Percentiles rank a stretch among this genome's conserved stretches.
Evolutionary conservation across 2,329 filamentous ascomycete genomes (phyloP).

Genomic region (Fusarium anguioides): DNA sequence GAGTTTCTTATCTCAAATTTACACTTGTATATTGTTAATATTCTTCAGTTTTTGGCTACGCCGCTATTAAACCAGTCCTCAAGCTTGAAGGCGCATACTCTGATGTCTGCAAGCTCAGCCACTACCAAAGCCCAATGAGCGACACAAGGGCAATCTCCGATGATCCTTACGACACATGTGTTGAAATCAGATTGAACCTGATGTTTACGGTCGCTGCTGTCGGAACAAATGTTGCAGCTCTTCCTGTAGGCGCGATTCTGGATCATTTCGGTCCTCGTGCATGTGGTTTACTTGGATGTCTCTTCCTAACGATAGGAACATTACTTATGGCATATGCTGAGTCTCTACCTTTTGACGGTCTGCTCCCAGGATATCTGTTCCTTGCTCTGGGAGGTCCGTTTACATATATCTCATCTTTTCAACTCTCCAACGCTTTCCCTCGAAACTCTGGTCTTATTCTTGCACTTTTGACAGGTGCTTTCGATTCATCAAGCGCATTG

Average conservation of each 20-base stretch:
- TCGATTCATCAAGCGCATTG: constrained; percentile 83
- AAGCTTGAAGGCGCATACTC: constrained; percentile 78
- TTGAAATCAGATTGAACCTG: constrained; percentile 76
- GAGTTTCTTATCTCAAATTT: background rate
- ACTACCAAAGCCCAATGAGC: constrained; percentile 12
- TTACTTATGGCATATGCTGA: constrained; percentile 74
- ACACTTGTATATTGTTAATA: background rate
- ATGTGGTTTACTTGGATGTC: constrained; percentile 76
- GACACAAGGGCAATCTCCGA: constrained; percentile 30
- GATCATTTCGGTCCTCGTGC: constrained; percentile 84
- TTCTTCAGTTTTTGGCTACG: constrained; percentile 78
- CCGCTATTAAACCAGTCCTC: constrained; percentile 83
- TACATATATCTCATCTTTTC: constrained; percentile 84
- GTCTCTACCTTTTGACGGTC: constrained; percentile 74
- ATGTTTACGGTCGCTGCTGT: constrained; percentile 95
- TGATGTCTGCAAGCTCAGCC: constrained; percentile 63
- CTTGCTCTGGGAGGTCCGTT: constrained; percentile 84
- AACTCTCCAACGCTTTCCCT: constrained; percentile 86
- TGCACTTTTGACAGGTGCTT: constrained; percentile 82
- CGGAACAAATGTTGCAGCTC: constrained; percentile 85
- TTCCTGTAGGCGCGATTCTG: constrained; percentile 86
- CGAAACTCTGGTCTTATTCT: constrained; percentile 81
- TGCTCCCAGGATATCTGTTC: constrained; percentile 78
- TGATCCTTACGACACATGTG: constrained; percentile 52
- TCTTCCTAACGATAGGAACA: constrained; percentile 75